Percentiles rank a stretch among this genome's conserved stretches.
Evolutionary conservation across 371 early-diverging fungal genomes (phyloP).

Genomic region (Rhizopus stolonifer): DNA sequence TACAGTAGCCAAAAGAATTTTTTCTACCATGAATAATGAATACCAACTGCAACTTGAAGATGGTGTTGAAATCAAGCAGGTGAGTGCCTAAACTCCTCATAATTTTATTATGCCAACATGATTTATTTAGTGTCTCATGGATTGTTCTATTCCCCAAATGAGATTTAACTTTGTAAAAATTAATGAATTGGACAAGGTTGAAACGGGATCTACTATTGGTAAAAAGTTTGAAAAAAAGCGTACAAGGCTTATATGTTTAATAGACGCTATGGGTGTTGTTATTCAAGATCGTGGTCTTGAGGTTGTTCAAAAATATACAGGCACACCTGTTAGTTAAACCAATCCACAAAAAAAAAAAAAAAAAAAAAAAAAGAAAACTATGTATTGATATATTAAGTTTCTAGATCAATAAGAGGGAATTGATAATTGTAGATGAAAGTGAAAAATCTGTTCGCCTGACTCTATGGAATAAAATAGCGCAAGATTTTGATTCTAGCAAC

Average conservation of each 20-base stretch:
- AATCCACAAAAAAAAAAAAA: too few species aligned
- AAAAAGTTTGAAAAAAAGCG: conserved; percentile 8
- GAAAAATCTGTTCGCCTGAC: conserved; percentile 74
- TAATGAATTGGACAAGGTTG: conserved; percentile 56
- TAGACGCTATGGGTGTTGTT: conserved; percentile 86
- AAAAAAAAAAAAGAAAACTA: background rate
- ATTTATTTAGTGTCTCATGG: conserved; percentile 58
- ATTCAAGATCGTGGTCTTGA: conserved; percentile 63
- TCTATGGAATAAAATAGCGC: conserved; percentile 88
- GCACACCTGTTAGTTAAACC: conserved; percentile 56
- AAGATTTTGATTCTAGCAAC: conserved; percentile 53
- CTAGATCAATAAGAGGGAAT: conserved; percentile 81
- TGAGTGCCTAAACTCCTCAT: too few species aligned
- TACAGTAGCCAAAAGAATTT: conserved; percentile 86
- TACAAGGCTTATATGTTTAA: background rate
- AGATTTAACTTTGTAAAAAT: conserved; percentile 71
- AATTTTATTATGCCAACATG: background rate
- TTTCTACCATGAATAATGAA: conserved; percentile 78
- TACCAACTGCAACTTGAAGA: conserved; percentile 90
- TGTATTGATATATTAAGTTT: background rate
- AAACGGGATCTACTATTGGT: conserved; percentile 72
- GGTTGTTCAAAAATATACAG: conserved; percentile 69
- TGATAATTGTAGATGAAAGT: conserved; percentile 81
- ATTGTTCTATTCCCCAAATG: conserved; percentile 63
- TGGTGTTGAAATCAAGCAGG: conserved; percentile 59